Conservation (phyloP, 139 green algal species). For the Coccomyxa sp. region DNA sequence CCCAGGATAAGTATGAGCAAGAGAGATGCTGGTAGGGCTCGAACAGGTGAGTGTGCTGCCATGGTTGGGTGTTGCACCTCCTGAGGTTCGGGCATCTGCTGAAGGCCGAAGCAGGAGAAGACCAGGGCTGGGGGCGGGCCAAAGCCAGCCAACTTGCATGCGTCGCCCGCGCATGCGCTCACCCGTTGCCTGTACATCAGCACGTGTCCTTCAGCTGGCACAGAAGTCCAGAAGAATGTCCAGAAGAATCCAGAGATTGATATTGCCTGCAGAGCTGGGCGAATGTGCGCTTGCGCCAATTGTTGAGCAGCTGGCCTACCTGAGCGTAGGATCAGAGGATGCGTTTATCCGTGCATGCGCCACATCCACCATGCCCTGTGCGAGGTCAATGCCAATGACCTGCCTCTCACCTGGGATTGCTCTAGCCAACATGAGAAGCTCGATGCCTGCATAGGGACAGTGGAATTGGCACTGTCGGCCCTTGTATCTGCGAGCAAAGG, state of each 20-base stretch:
- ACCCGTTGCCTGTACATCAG: neutral
- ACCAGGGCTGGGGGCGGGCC: neutral
- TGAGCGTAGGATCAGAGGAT: too few species aligned
- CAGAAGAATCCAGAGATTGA: too few species aligned
- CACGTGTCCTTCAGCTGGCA: too few species aligned
- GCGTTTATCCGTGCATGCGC: too few species aligned
- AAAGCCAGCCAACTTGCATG: neutral
- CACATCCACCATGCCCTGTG: neutral
- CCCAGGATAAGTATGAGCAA: too few species aligned
- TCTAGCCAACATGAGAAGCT: neutral
- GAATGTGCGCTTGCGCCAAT: too few species aligned
- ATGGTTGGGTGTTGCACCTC: too few species aligned
- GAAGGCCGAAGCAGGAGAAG: neutral
- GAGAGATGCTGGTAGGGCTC: neutral
- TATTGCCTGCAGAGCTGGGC: too few species aligned
- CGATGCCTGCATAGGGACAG: neutral
- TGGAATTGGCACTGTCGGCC: too few species aligned
- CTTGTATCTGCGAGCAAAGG: too few species aligned
- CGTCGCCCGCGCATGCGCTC: neutral
- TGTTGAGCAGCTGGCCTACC: too few species aligned
- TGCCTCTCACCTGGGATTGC: neutral
- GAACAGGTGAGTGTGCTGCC: neutral
- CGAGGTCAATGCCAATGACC: neutral
- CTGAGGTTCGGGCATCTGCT: neutral
- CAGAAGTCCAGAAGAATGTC: too few species aligned